These are phyloP conservation scores for Platanthera zijinensis DNA, from an alignment of 106 monocot species.

Conservation along the genomic window DNA sequence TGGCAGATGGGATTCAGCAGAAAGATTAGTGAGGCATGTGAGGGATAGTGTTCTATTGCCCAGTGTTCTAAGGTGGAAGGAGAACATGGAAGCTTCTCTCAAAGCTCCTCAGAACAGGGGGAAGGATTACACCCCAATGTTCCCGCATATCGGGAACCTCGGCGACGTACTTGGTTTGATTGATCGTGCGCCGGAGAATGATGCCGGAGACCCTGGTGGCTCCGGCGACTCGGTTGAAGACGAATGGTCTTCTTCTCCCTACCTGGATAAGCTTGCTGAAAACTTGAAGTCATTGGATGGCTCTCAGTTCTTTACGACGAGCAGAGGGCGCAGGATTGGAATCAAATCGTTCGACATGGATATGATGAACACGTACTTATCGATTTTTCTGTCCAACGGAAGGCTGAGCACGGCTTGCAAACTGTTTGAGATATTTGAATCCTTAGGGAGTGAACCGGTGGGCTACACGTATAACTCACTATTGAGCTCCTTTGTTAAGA, in stretches of 20 bases:
- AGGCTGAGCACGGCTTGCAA: constrained; percentile 81
- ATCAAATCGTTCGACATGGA: constrained; percentile 59
- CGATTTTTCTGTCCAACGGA: constrained; percentile 70
- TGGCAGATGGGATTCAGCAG: constrained; percentile 57
- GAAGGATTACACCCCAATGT: constrained; percentile 62
- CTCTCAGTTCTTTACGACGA: constrained; percentile 21
- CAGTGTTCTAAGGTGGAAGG: constrained; percentile 59
- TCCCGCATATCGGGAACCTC: constrained; percentile 47
- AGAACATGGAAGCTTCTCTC: constrained; percentile 47
- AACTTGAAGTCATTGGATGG: constrained; percentile 23
- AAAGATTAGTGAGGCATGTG: constrained; percentile 58
- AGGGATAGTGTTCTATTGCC: constrained; percentile 49
- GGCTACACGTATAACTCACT: constrained; percentile 81
- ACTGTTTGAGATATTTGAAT: constrained; percentile 71
- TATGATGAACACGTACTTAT: constrained; percentile 88
- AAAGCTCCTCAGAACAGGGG: constrained; percentile 48
- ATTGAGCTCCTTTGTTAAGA: constrained; percentile 84
- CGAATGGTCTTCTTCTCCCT: constrained; percentile 79
- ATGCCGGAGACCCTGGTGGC: neutral
- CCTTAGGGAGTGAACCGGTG: constrained; percentile 33
- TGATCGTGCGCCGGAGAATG: constrained; percentile 6
- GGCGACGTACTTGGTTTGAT: constrained; percentile 41
- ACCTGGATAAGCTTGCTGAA: constrained; percentile 58
- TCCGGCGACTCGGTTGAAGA: constrained; percentile 19
- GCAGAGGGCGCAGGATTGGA: constrained; percentile 61